Conservation (phyloP, 345 rosid species). For the Physaria fendleri region DNA sequence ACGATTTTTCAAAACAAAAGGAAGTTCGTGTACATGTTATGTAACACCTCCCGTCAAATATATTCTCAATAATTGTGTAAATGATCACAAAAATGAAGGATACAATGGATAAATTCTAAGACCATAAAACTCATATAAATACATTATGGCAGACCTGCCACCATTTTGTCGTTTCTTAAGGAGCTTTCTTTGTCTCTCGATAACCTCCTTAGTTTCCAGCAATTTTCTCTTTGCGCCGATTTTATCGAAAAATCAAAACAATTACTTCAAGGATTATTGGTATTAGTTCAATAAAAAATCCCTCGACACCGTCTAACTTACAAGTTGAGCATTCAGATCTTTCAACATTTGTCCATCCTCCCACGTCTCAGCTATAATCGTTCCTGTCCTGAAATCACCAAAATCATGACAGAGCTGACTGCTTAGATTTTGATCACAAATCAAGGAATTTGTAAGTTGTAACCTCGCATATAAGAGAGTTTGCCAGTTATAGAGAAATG, state of each 20-base stretch:
- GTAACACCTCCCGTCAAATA: neutral
- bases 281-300: neutral
- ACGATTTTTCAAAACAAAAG: neutral
- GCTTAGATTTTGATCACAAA: neutral
- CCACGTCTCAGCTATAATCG: constrained; percentile 96
- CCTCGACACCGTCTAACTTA: constrained; percentile 34
- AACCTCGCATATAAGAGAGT: constrained; percentile 8
- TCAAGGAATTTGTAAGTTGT: neutral
- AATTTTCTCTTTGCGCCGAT: constrained; percentile 54
- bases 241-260: constrained; percentile 12
- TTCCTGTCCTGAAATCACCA: constrained; percentile 77
- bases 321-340: constrained; percentile 92
- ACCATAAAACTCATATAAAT: constrained; percentile 8
- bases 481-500: neutral
- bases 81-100: neutral
- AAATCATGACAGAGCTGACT: neutral
- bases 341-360: constrained; percentile 96
- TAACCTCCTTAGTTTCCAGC: constrained; percentile 87
- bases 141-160: too few relatives aligned
- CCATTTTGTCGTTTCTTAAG: constrained; percentile 91
- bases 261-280: neutral
- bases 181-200: constrained; percentile 88
- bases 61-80: neutral
- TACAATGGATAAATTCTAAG: neutral
- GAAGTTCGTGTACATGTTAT: neutral